Base-by-base conservation (phyloP, 2,329 filamentous ascomycete species). In the Clonostachys rhizophaga region DNA sequence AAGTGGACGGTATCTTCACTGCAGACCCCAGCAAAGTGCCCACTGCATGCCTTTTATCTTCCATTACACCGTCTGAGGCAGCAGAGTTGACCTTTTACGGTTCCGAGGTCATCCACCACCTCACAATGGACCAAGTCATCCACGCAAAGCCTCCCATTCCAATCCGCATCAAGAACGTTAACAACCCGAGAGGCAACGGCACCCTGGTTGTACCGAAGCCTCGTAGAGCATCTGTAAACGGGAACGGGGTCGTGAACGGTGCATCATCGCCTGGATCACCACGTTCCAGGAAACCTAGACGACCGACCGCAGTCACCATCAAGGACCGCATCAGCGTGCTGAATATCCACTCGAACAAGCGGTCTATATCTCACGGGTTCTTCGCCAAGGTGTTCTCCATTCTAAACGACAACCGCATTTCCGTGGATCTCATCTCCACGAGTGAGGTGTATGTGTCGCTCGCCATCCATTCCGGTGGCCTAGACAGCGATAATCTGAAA, bases 381-480 rank as follows among this genome's bases (percentile, higher is more conserved):
- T 87, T 99, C 59, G 92, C 91, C 44, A 86, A 86, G 51, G 94
- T 99, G 16, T 99, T 99, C 66, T 86, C 84, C 50, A 94, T 95
- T 49, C 79, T 99, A 40, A 89, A 97, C 68, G 83, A 83, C 58
- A 86, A 91, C 73, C 82, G 86, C 55, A 80, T 99, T 49, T 95
- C 89, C 0, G 94, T 99, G 43, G 94, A 99, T 65, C 80, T 99
- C 54, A 97, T 99, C 64, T 96, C 92, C 42, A 96, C 91, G 4
- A 91, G 86, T 51, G 94, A 99, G 72, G 94, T 97, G 12, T 94
- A 99, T 63, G 91, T 99, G 20, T 96, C 91, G 46, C 91, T 99
- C 84, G 94, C 95, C 9, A 84, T 99, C 52, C 92, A 97, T 67
- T 87, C 87, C 0, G 87, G 91, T 45, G 83, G 83, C 57, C 72